Base-by-base conservation (phyloP, 179 eudicot species). In the Camellia oleifera region DNA sequence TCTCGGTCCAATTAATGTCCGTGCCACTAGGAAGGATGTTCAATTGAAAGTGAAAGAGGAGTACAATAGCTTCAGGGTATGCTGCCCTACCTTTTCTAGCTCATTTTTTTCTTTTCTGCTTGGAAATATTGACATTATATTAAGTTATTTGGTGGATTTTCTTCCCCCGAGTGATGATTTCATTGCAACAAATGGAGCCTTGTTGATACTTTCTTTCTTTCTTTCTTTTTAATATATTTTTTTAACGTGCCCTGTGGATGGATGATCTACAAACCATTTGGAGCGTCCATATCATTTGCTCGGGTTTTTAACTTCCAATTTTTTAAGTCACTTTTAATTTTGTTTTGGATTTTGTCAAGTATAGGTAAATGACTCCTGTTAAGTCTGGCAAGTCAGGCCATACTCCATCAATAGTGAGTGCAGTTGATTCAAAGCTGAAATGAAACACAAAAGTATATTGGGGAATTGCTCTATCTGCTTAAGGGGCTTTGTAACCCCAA, bases 11-110 rank as follows among this genome's bases (percentile, higher is more conserved):
- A 87, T 89, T 74, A 85, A 89, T 81, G 91, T 89, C 52, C 86
- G 85, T 66, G 91, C 90, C 17, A 81, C 80, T 60, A 72, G 90
- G 77, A 89, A 87, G 77, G 91, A 89, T 72, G 82, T 89, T 72
- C 84, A 89, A 64, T 75, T 89, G 79, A 89, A 89, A 85, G 88
- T 89, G 50, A 89, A 89, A 77, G 90, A 89, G 79, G 91, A 89
- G 79, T 89, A 89, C 80, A 87, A 89, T 84, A 83, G 81, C 69
- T 83, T 85, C 84, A 84, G 88, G 74, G 91, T 89, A 87, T 69
- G 83, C 32, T 77, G 5, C 77, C 56, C 20, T n/a, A 79, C 58
- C n/a, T 48, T 48, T 74, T 32, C 6, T 3, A 57, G 40, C 40
- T 14, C 63, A 10, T 74, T 11, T 3, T 2, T 11, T 2, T 11